Evolutionary conservation across 208 protist species (phyloP).

Genomic region (Crithidia sp.): DNA sequence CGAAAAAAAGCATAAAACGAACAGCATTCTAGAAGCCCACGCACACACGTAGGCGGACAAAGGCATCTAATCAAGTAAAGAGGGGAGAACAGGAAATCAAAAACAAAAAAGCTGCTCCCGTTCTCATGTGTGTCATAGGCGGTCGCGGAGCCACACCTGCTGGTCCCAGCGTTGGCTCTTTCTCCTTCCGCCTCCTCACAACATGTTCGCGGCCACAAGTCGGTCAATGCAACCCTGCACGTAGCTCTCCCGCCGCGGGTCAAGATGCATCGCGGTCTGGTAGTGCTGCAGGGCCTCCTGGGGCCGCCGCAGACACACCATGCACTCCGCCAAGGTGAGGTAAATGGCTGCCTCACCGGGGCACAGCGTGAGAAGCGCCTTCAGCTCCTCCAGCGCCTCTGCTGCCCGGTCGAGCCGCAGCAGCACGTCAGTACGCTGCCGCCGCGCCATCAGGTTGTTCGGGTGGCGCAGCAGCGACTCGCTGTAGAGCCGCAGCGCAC

Average conservation of each 20-base stretch:
- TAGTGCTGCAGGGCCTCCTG: constrained; percentile 69
- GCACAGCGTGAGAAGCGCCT: constrained; percentile 69
- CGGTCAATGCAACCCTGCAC: constrained; percentile 75
- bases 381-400: constrained; percentile 77
- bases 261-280: constrained; percentile 74
- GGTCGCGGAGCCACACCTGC: no score
- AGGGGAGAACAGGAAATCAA: no score
- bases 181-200: constrained; percentile 5
- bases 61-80: no score
- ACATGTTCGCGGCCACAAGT: constrained; percentile 41
- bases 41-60: no score
- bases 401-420: constrained; percentile 68
- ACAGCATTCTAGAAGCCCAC: no score
- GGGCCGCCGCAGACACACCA: constrained; percentile 49
- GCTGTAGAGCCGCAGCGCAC: constrained; percentile 81
- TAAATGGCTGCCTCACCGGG: constrained; percentile 92
- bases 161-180: neutral
- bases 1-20: no score
- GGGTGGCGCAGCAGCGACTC: constrained; percentile 77
- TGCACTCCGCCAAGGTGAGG: constrained; percentile 86
- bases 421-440: constrained; percentile 91
- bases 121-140: no score
- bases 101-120: no score
- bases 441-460: constrained; percentile 85
- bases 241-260: constrained; percentile 70